These are phyloP conservation scores for Tephrocybe sp. DNA, from an alignment of 768 basidiomycete genomes.

Conservation along the genomic window DNA sequence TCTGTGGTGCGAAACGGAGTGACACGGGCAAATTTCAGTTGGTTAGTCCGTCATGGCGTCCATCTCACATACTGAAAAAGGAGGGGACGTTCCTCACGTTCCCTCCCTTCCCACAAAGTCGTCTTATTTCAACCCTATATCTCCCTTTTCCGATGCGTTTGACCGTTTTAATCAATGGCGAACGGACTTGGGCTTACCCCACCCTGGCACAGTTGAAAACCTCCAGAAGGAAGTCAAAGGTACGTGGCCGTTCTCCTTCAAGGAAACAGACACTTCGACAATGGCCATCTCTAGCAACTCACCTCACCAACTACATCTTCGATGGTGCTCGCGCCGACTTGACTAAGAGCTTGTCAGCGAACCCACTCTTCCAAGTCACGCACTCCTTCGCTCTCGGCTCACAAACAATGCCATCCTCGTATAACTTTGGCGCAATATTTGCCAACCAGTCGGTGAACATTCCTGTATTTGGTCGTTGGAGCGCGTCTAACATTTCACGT, in stretches of 20 bases:
- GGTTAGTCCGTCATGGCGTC: slow-evolving; percentile 41
- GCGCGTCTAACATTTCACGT: slow-evolving; percentile 21
- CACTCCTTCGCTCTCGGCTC: slow-evolving; percentile 94
- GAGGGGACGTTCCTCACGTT: slow-evolving; percentile 32
- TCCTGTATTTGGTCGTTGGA: slow-evolving; percentile 7
- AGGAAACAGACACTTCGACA: slow-evolving; percentile 6
- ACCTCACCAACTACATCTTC: slow-evolving; percentile 91
- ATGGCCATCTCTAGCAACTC: slow-evolving; percentile 58
- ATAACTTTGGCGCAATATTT: slow-evolving; percentile 93
- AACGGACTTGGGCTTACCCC: slow-evolving; percentile 73
- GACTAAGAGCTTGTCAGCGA: slow-evolving; percentile 87
- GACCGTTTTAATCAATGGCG: slow-evolving; percentile 81
- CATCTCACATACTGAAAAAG: slow-evolving; percentile 40
- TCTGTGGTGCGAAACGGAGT: slow-evolving; percentile 26
- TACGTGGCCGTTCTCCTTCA: slow-evolving; percentile 32
- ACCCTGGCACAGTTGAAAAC: slow-evolving; percentile 93
- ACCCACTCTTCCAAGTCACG: slow-evolving; percentile 97
- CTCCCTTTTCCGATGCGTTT: slow-evolving; percentile 67
- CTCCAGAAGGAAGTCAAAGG: slow-evolving; percentile 91
- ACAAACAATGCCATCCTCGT: slow-evolving; percentile 77
- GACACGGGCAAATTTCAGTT: slow-evolving; percentile 17
- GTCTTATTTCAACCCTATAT: slow-evolving; percentile 41
- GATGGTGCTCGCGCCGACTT: slow-evolving; percentile 97
- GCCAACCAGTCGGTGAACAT: slow-evolving; percentile 73
- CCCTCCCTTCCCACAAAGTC: slow-evolving; percentile 29